These are phyloP conservation scores for Apiospora rasikravindrae DNA, from an alignment of 2,329 filamentous ascomycete genomes.

Conservation along the genomic window DNA sequence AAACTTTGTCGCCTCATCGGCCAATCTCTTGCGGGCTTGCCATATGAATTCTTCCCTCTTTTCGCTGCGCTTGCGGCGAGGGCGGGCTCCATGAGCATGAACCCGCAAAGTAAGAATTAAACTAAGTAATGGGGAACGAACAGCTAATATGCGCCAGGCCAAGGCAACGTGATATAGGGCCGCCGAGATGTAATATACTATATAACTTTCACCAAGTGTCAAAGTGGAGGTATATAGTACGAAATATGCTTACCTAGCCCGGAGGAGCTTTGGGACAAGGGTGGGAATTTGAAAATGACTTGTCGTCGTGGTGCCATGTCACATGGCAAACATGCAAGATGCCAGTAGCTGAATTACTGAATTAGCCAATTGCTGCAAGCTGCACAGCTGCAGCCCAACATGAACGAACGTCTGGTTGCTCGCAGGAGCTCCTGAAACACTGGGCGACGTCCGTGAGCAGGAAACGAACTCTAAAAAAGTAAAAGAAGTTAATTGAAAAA, in stretches of 20 bases:
- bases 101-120: conserved; percentile 15
- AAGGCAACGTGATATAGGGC: background rate
- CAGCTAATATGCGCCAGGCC: conserved; percentile 2
- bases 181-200: background rate
- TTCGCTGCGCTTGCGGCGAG: background rate
- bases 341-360: background rate
- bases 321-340: conserved; percentile 16
- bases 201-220: background rate
- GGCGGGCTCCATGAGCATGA: background rate
- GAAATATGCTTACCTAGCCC: background rate
- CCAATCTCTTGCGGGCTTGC: background rate
- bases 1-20: conserved; percentile 10
- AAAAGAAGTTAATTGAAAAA: background rate
- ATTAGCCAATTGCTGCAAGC: background rate
- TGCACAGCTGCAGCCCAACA: conserved; percentile 2
- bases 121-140: conserved; percentile 8
- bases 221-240: background rate
- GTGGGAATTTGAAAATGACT: background rate
- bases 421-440: conserved; percentile 11
- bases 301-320: conserved; percentile 4
- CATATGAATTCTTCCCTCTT: background rate
- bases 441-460: conserved; percentile 6
- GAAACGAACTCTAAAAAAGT: background rate
- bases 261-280: background rate
- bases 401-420: background rate